Base-by-base conservation (phyloP, 1,284 basidiomycete species). In the Leccinum insolens region DNA sequence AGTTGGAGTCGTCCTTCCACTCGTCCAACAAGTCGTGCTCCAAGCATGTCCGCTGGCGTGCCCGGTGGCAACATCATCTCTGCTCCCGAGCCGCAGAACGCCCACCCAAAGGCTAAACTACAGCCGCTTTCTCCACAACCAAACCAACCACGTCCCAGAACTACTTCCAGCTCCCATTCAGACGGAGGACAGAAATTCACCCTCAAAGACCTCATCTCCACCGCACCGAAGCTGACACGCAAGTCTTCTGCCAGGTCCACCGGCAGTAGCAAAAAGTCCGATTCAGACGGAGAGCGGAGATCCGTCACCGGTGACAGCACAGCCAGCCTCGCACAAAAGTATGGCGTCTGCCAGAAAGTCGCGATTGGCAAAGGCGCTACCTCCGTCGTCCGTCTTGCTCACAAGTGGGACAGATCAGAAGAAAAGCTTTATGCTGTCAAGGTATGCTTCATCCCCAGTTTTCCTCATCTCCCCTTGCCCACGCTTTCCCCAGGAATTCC, bases 391-490 rank as follows among this genome's bases (percentile, higher is more conserved):
- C 86, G 95, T 58, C 87, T 99, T 3, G 98, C 96, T 46, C 97
- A 99, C 84, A 99, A 99, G 83, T 99, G 97, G 96, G 97, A 99
- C 80, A 86, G 96, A 69, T 89, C 86, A 39, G 96, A 97, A 76
- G 98, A 99, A 82, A 98, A 97, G 83, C 85, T 99, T n/a, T 99
- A 99, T 76, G 97, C 97, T 52, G 94, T 99, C 79, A 99, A 99
- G 88, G 95, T 95, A 22, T 0, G 17, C 2, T 37, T 46, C 44
- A 55, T 67, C 57, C 39, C 49, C 64, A 20, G n/a, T n/a, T 3
- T 20, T 20, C 3, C 28, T 28, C 22, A 15, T 67, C 25, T 7
- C 44, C 37, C 34, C 25, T 39, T n/a, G 2, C 66, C 65, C 1
- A 75, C 63, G 0, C 46, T 41, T 64, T 65, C 61, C 66, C 60